Evolutionary conservation across 768 basidiomycete genomes (phyloP).

Genomic region (Termitomyces eurrhizus): DNA sequence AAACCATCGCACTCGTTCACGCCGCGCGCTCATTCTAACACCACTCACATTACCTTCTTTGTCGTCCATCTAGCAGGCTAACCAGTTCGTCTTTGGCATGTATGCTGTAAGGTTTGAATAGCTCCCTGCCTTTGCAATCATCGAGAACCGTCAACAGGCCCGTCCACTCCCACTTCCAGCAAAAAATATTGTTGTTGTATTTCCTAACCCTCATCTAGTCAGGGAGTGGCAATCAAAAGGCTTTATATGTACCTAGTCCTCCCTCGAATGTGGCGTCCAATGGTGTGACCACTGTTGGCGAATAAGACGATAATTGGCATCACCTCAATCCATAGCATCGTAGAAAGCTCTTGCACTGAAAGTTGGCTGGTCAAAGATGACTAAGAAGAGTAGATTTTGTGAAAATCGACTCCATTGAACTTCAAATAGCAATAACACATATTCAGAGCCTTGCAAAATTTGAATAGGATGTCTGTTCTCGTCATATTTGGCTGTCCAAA

Average conservation of each 20-base stretch:
- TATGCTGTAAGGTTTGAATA: conserved; percentile 64
- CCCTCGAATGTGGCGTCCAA: conserved; percentile 56
- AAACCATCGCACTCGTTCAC: no score
- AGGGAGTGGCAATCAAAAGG: background rate
- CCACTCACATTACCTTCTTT: no score
- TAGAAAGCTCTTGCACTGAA: conserved; percentile 78
- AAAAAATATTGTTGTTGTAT: conserved; percentile 76
- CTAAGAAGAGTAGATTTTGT: background rate
- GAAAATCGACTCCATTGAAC: no score
- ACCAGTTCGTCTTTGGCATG: conserved; percentile 63
- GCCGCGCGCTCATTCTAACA: no score
- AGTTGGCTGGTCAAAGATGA: conserved; percentile 47
- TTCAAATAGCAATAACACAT: no score
- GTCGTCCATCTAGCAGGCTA: conserved; percentile 47
- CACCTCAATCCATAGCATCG: conserved; percentile 70
- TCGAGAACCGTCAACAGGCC: conserved; percentile 55
- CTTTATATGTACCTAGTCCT: conserved; percentile 20
- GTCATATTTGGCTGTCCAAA: no score
- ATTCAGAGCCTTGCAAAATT: no score
- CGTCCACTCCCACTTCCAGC: conserved; percentile 65
- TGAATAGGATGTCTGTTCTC: no score
- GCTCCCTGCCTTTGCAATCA: conserved; percentile 39
- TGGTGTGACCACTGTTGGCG: conserved; percentile 82
- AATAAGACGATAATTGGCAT: conserved; percentile 83
- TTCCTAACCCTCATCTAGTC: conserved; percentile 34